A percentile compares a stretch with the other conserved stretches of the same genome.
Conservation (phyloP, 495 filamentous ascomycete genomes). For the Penicillium pancosmium region DNA sequence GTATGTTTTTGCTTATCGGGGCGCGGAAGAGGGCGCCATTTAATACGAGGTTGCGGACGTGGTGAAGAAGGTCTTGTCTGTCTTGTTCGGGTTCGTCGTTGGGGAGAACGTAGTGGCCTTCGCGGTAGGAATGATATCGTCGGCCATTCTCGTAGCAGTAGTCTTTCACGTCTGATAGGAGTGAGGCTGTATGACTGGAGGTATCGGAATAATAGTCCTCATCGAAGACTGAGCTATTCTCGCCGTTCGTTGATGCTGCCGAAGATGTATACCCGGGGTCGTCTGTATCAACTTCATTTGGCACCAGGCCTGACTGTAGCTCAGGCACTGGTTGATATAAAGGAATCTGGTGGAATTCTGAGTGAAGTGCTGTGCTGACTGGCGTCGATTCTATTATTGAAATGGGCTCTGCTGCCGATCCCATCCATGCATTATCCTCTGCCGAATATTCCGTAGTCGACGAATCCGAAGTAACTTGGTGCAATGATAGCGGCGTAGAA, state of each 20-base stretch:
- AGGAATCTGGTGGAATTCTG: background rate
- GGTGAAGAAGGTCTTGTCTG: constrained; percentile 52
- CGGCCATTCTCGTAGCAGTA: constrained; percentile 60
- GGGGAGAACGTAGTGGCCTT: constrained; percentile 64
- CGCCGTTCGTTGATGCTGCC: constrained; percentile 15
- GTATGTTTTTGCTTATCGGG: constrained; percentile 56
- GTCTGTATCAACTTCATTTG: constrained; percentile 1
- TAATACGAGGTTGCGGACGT: constrained; percentile 53
- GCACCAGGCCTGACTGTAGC: no score
- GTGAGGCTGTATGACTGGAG: constrained; percentile 29
- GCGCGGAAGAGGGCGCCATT: constrained; percentile 61
- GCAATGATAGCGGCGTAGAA: background rate
- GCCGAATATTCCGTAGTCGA: background rate
- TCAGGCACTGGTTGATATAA: background rate
- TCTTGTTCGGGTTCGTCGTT: constrained; percentile 43
- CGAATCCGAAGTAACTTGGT: background rate
- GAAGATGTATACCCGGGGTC: constrained; percentile 16
- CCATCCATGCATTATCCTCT: background rate
- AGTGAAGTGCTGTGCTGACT: background rate
- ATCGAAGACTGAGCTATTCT: constrained; percentile 25
- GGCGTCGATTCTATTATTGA: background rate
- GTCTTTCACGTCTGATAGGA: constrained; percentile 30
- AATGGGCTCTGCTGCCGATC: background rate
- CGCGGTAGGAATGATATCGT: constrained; percentile 67
- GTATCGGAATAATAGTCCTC: constrained; percentile 26